Conservation (phyloP, 1,139 yeast species). For the Chernovozyma aurita region DNA sequence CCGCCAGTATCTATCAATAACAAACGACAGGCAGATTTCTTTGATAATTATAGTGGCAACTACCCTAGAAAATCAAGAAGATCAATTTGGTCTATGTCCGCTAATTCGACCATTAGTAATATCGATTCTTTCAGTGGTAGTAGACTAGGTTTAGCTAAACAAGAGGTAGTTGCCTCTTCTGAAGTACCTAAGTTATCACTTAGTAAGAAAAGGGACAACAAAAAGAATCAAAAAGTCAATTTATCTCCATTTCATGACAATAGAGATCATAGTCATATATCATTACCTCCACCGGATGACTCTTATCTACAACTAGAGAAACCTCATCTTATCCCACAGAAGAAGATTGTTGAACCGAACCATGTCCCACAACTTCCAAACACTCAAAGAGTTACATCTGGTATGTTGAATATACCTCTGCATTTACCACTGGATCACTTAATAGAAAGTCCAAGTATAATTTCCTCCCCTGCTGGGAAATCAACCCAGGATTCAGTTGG, state of each 20-base stretch:
- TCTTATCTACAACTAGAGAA: conserved; percentile 7
- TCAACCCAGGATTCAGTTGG: background rate
- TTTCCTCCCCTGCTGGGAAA: background rate
- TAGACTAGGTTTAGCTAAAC: background rate
- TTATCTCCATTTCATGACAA: conserved; percentile 6
- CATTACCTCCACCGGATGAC: conserved; percentile 35
- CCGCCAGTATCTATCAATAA: conserved; percentile 17
- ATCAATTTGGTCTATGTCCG: conserved; percentile 8
- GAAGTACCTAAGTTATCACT: background rate
- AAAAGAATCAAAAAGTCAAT: background rate
- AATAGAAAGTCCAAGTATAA: background rate
- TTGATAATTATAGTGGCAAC: conserved; percentile 23
- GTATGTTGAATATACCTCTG: conserved; percentile 48
- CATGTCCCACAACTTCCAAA: background rate
- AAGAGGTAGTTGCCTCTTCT: background rate
- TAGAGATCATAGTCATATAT: conserved; percentile 18
- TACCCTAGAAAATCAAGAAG: conserved; percentile 21
- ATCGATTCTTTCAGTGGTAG: background rate
- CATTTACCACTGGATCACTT: conserved; percentile 8
- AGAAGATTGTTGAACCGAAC: conserved; percentile 11
- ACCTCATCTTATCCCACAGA: conserved; percentile 24
- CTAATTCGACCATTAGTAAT: background rate
- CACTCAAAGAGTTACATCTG: conserved; percentile 57
- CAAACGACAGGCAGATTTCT: conserved; percentile 15
- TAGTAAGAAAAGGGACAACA: background rate